Evolutionary conservation across 2,329 filamentous ascomycete genomes (phyloP).

Genomic region (Penicillium capsulatum): DNA sequence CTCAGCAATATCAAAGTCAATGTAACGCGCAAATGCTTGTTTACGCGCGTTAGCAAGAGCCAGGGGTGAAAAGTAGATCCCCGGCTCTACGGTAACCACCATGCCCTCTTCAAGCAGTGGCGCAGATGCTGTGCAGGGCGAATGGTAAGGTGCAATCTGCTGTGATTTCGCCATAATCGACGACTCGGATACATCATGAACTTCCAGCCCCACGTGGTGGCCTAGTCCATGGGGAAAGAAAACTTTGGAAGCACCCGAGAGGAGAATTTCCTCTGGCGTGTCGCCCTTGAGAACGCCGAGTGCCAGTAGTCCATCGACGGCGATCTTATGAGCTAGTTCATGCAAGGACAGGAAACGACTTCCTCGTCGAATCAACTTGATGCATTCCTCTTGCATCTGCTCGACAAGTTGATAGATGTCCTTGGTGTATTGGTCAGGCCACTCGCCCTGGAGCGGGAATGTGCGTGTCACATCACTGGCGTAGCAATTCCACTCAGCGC

Average conservation of each 20-base stretch:
- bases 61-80: conserved; percentile 44
- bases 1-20: conserved; percentile 38
- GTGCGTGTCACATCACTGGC: conserved; percentile 75
- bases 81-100: conserved; percentile 55
- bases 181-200: conserved; percentile 42
- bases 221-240: conserved; percentile 53
- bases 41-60: conserved; percentile 35
- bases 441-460: conserved; percentile 70
- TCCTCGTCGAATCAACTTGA: conserved; percentile 66
- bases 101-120: conserved; percentile 49
- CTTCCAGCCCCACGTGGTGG: conserved; percentile 51
- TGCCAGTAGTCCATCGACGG: conserved; percentile 70
- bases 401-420: conserved; percentile 79
- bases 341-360: conserved; percentile 80
- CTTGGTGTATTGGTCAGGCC: conserved; percentile 59
- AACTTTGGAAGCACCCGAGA: conserved; percentile 36
- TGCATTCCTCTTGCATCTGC: conserved; percentile 79
- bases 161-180: conserved; percentile 38
- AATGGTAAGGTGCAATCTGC: too few species aligned
- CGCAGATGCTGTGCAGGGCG: conserved; percentile 33
- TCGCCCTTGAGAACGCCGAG: conserved; percentile 69
- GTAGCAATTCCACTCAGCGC: conserved; percentile 70
- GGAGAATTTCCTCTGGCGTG: conserved; percentile 49
- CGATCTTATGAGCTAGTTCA: conserved; percentile 71
- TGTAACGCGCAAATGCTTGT: conserved; percentile 32